A percentile compares a stretch with the other conserved stretches of the same genome.
Conservation (phyloP, 2,329 filamentous ascomycete genomes). For the Fusarium sp. region DNA sequence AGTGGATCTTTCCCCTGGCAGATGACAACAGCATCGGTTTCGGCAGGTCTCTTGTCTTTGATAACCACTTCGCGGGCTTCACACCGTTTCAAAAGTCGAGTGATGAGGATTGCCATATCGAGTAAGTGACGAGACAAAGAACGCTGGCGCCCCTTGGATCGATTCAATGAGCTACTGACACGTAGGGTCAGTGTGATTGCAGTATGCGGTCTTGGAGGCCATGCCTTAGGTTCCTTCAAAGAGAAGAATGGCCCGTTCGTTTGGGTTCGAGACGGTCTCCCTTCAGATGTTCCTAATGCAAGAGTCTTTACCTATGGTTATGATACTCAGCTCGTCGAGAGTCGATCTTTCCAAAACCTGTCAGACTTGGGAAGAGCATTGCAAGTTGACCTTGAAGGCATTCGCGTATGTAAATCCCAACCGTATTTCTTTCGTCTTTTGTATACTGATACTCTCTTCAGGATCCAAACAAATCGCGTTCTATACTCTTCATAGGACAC, state of each 20-base stretch:
- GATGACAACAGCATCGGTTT: background rate
- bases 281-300: background rate
- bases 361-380: background rate
- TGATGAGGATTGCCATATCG: background rate
- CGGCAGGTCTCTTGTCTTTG: background rate
- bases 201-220: background rate
- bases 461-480: background rate
- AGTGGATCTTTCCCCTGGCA: background rate
- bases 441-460: accelerated
- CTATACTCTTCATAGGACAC: background rate
- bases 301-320: conserved; percentile 11
- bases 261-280: conserved; percentile 3
- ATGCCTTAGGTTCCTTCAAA: background rate
- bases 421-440: no score
- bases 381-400: background rate
- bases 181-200: background rate
- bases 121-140: background rate
- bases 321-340: background rate
- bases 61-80: conserved; percentile 2
- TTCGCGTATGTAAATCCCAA: background rate
- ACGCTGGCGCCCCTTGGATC: background rate
- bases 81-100: background rate
- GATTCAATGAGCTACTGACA: background rate
- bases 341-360: background rate
- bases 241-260: background rate